Base-by-base conservation (phyloP, 2,329 filamentous ascomycete species). In the Penicillium sp. region DNA sequence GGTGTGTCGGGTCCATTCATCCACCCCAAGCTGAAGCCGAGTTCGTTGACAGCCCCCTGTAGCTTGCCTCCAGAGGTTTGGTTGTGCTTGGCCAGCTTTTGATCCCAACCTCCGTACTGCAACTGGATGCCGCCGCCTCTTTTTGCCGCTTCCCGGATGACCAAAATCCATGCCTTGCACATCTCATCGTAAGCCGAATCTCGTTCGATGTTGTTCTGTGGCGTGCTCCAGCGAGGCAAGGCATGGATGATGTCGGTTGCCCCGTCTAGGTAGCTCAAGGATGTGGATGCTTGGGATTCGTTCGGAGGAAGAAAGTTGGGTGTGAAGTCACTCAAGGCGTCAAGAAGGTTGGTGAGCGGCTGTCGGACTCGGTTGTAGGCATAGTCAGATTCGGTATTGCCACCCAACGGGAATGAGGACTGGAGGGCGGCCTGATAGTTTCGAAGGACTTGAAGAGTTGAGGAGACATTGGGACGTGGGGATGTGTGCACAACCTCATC, bases 171-270 rank as follows among this genome's bases (percentile, higher is more conserved):
- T 1, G 94, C 94, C 68, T 89, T 91, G 26, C 90, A 88, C 61
- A 99, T 92, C 71, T 97, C 94, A 68, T 99, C 93, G 70, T 99
- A 99, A 7, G 93, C 92, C 61, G 91, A 91, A 63, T 96, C 89
- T 75, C 97, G 97, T 78, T 96, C 90, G 66, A 96, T 84, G 63
- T 92, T 92, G 76, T 97, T 89, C 60, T 90, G 86, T 58, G 89
- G 89, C 43, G 87, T 90, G 64, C 94, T 89, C 92, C 92, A 99
- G 68, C 96, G 85, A 3, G 94, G 94, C 42, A 99, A 81, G 38
- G 87, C 82, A 73, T 99, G 92, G 55, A 97, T 89, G 55, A 97
- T 85, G 62, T 93, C 87, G 32, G 94, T 99, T 57, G 89, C 93
- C 44, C 88, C 89, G 64, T 99, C 90, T 24, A 99, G 83, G 69